These are phyloP conservation scores for Pseudogymnoascus sp. DNA, from an alignment of 2,329 filamentous ascomycete genomes.

Conservation along the genomic window DNA sequence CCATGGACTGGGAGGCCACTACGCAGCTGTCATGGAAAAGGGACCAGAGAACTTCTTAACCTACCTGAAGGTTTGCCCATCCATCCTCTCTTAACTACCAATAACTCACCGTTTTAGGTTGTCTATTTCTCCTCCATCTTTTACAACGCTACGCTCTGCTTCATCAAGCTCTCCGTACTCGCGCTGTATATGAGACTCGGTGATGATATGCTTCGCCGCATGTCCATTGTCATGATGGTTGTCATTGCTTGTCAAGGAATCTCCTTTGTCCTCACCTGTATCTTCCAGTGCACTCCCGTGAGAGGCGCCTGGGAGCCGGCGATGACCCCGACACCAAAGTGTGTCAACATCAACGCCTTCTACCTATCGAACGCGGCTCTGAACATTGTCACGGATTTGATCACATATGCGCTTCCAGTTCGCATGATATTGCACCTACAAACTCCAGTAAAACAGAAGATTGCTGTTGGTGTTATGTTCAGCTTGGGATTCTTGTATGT, in stretches of 20 bases:
- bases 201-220: conserved; percentile 30
- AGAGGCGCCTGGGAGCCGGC: conserved; percentile 33
- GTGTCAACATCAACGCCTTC: conserved; percentile 39
- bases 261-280: conserved; percentile 35
- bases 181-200: conserved; percentile 39
- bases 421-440: conserved; percentile 36
- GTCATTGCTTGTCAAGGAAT: conserved; percentile 35
- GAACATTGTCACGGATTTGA: conserved; percentile 39
- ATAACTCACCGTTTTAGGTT: neutral
- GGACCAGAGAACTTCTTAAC: neutral
- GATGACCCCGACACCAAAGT: conserved; percentile 23
- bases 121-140: conserved; percentile 11
- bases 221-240: conserved; percentile 34
- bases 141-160: conserved; percentile 18
- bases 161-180: conserved; percentile 41
- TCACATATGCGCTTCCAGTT: conserved; percentile 39
- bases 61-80: conserved; percentile 4
- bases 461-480: conserved; percentile 36
- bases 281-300: conserved; percentile 38
- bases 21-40: neutral
- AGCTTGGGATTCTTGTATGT: conserved; percentile 20
- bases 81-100: neutral
- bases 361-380: conserved; percentile 40
- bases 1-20: conserved; percentile 6
- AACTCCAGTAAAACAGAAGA: conserved; percentile 38